These are phyloP conservation scores for Didymella arachidicola DNA, from an alignment of 2,329 filamentous ascomycete species.

Conservation along the genomic window DNA sequence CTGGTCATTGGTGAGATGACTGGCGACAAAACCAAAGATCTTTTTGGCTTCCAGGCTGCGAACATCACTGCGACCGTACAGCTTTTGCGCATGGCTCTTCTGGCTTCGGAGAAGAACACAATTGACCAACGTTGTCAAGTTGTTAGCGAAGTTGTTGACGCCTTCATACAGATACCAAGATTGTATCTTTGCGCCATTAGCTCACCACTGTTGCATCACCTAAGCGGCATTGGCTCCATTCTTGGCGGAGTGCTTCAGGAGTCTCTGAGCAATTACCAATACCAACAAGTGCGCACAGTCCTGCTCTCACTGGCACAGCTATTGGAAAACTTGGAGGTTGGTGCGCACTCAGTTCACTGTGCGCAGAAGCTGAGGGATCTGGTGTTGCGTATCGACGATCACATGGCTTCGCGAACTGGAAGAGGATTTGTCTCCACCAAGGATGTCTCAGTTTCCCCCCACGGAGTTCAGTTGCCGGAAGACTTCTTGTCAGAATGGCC, in stretches of 20 bases:
- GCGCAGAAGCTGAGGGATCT: neutral
- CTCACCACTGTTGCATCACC: conserved; percentile 58
- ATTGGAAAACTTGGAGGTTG: neutral
- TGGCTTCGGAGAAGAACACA: neutral
- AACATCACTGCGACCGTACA: neutral
- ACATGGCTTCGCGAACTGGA: neutral
- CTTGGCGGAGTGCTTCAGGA: conserved; percentile 31
- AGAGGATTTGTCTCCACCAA: neutral
- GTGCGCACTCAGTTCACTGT: neutral
- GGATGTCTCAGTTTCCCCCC: neutral
- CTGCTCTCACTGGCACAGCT: neutral
- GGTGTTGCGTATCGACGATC: neutral
- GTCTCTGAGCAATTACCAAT: neutral
- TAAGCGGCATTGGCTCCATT: conserved; percentile 59
- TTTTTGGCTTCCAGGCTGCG: neutral
- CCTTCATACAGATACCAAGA: conserved; percentile 46
- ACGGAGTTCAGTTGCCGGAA: neutral
- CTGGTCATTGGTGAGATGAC: neutral
- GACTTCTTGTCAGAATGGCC: neutral
- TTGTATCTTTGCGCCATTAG: conserved; percentile 59
- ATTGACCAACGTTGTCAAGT: neutral
- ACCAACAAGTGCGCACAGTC: neutral
- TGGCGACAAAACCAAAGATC: neutral
- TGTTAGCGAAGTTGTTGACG: neutral
- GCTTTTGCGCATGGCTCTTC: neutral